Evolutionary conservation across 2,329 filamentous ascomycete species (phyloP).

Genomic region (Pseudocercospora macadamiae): DNA sequence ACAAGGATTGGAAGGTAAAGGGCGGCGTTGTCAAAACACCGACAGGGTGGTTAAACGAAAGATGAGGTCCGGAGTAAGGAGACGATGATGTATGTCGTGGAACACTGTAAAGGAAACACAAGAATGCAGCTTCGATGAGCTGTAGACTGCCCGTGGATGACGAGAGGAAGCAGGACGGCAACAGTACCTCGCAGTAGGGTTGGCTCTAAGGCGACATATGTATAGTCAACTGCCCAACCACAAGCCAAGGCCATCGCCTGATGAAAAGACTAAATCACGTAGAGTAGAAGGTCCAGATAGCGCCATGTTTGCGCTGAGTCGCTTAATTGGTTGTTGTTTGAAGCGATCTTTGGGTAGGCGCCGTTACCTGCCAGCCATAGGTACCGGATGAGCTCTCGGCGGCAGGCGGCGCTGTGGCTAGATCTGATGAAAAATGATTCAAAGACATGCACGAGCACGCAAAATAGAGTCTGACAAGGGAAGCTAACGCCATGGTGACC

Average conservation of each 20-base stretch:
- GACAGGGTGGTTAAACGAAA: not conserved
- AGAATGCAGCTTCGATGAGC: not conserved
- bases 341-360: not conserved
- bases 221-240: constrained; percentile 7
- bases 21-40: constrained; percentile 1
- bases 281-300: not conserved
- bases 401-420: constrained; percentile 1
- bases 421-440: not conserved
- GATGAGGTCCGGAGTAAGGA: not conserved
- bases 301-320: constrained; percentile 5
- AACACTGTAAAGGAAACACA: not conserved
- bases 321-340: constrained; percentile 1
- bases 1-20: not conserved
- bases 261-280: not conserved
- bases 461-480: not conserved
- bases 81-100: not conserved
- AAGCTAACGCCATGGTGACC: constrained; percentile 4
- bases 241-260: constrained; percentile 1
- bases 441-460: not conserved
- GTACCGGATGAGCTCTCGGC: not conserved
- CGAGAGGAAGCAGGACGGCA: constrained; percentile 4
- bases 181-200: constrained; percentile 1
- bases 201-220: constrained; percentile 5
- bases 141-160: not conserved
- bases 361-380: constrained; percentile 6